Base-by-base conservation (phyloP, 208 protist species). In the Leishmania martiniquensis region DNA sequence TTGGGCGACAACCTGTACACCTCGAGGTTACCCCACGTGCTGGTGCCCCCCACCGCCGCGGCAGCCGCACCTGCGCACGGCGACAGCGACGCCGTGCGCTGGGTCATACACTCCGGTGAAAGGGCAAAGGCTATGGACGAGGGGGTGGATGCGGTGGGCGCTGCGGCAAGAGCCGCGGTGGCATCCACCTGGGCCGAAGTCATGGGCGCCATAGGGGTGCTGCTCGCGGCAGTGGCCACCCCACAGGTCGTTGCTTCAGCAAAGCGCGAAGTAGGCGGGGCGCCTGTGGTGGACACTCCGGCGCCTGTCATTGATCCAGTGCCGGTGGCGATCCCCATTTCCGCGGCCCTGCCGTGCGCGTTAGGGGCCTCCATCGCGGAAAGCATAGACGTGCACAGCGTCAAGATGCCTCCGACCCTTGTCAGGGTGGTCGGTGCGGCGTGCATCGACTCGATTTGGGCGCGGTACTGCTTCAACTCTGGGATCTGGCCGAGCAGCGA, bases 401-500 rank as follows among this genome's bases (percentile, higher is more conserved):
- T 57, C 49, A 76, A 66, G 12, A 12, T 44, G n/a, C 68, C 54
- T 6, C 72, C 72, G 6, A 51, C 72, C 44, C 13, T 51, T 6
- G 66, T 32, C 65, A 77, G 12, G 25, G 72, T 74, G 13, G 42
- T 25, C 29, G 78, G 78, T 13, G 71, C 52, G 4, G 39, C 73
- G 59, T 78, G 74, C 74, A 83, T 78, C n/a, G 69, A 39, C 69
- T 78, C 74, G 0, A 83, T 29, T 52, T 76, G 79, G 1, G 73
- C 22, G 39, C 47, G 67, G 74, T 76, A 83, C 57, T 29, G 20
- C 68, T 37, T 55, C 75, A 89, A 62, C 62, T 85, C 55, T 0
- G 85, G 88, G 15, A 90, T 67, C 65, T 85, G 80, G 60, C 47
- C 68, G 10, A 85, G 57, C 39, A 89, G 22, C 32, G 79, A 75